Evolutionary conservation across 768 basidiomycete genomes (phyloP).

Genomic region (Filobasidium floriforme): DNA sequence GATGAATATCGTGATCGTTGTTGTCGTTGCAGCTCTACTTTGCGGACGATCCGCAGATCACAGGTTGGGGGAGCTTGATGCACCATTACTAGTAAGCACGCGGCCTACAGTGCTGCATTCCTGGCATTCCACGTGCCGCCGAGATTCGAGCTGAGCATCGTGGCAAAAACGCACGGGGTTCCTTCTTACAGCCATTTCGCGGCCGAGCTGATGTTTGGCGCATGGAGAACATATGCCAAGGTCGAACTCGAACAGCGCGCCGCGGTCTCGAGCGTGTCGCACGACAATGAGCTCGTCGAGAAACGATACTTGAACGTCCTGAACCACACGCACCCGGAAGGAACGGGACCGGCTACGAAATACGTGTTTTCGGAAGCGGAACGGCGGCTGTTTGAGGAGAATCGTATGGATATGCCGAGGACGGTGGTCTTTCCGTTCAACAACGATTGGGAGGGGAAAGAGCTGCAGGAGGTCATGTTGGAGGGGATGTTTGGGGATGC

Average conservation of each 20-base stretch:
- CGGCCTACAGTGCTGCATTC: no score
- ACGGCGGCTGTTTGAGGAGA: constrained; percentile 1
- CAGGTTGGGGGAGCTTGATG: constrained; percentile 23
- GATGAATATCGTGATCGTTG: no score
- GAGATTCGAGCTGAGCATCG: no score
- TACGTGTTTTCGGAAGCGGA: neutral
- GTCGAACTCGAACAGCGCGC: neutral
- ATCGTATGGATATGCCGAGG: constrained; percentile 6
- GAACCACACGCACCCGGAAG: neutral
- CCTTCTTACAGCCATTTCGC: constrained; percentile 22
- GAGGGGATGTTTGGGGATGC: constrained; percentile 21
- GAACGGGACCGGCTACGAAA: neutral
- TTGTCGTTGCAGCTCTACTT: constrained; percentile 13
- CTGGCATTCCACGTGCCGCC: no score
- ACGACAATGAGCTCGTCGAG: neutral
- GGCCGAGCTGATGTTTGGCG: constrained; percentile 18
- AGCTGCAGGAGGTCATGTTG: constrained; percentile 26
- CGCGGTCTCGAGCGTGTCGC: no score
- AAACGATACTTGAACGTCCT: neutral
- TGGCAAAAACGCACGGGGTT: no score
- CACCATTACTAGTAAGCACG: constrained; percentile 26
- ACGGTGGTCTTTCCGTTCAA: constrained; percentile 38
- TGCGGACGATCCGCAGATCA: constrained; percentile 19
- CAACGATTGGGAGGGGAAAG: constrained; percentile 27
- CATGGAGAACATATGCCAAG: constrained; percentile 10